Percentiles rank a stretch among this genome's conserved stretches.
Evolutionary conservation across 768 basidiomycete species (phyloP).

Genomic region (Tephrocybe sp.): DNA sequence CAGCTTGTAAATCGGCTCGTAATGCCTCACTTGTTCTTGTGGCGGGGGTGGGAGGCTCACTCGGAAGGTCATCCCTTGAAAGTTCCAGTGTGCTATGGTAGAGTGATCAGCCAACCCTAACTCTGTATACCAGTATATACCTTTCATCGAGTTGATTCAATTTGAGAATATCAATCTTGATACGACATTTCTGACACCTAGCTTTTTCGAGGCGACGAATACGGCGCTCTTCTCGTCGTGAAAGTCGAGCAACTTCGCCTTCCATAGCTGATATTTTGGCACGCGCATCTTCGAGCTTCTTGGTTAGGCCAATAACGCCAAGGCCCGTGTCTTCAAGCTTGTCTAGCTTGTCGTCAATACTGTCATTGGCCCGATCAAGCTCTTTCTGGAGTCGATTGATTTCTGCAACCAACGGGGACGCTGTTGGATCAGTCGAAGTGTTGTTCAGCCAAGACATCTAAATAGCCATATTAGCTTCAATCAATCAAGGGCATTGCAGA

Average conservation of each 20-base stretch:
- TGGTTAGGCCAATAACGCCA: constrained; percentile 69
- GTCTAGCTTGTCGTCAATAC: constrained; percentile 87
- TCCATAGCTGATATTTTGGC: constrained; percentile 55
- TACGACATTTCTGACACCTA: constrained; percentile 69
- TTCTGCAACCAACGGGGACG: constrained; percentile 67
- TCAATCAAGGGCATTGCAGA: not conserved
- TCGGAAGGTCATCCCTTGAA: constrained; percentile 43
- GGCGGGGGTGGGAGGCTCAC: constrained; percentile 67
- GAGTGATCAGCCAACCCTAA: not conserved
- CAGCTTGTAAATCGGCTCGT: constrained; percentile 54
- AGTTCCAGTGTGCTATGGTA: constrained; percentile 51
- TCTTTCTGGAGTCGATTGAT: constrained; percentile 73
- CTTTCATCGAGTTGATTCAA: constrained; percentile 58
- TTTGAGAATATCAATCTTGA: constrained; percentile 55
- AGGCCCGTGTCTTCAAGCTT: constrained; percentile 80
- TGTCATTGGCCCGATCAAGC: constrained; percentile 77
- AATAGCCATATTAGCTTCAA: not conserved
- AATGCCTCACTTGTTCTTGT: constrained; percentile 68
- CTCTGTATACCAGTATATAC: constrained; percentile 31
- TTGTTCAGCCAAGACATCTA: constrained; percentile 77
- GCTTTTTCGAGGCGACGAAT: constrained; percentile 56
- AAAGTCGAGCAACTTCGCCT: constrained; percentile 65
- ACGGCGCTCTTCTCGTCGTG: constrained; percentile 70
- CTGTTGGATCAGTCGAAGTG: constrained; percentile 53
- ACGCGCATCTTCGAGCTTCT: constrained; percentile 72